Base-by-base conservation (phyloP, 176 grass and related monocot species). In the Oryza glumipatula region DNA sequence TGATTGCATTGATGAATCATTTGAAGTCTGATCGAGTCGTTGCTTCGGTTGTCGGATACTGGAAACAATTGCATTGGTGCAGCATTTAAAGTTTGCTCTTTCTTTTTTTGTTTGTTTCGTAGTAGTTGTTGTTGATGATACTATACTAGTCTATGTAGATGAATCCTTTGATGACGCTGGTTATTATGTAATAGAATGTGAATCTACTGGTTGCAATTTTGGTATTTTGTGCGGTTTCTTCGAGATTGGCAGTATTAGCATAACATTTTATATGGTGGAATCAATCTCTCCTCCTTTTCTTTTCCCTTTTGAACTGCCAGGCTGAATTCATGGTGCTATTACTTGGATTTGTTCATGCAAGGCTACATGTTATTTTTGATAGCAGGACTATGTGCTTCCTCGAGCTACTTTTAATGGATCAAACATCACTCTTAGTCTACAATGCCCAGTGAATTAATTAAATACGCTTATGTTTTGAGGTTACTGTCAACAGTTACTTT, bases 201-300 rank as follows among this genome's bases (percentile, higher is more conserved):
- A 58, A 33, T 45, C 16, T 35, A 26, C 24, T 80, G 43, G 28
- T 24, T 7, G 9, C 22, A 21, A 11, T 77, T 84, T 86, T 81
- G 24, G 80, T 72, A 67, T 72, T 84, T 77, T 85, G 23, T 56
- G 33, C 73, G 39, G 36, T 79, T 43, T 65, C 14, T 74, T 32
- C 17, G 72, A 70, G 80, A 72, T 54, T 49, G 56, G 17, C 19
- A 44, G 64, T 10, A 44, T 44, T 44, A 44, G 32, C 12, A 44
- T 32, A 22, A 21, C 48, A 30, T 58, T 64, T 56, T 82, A 19
- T 82, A 30, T 72, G 19, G 30, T 24, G 13, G 6, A 11, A 16
- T 67, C 63, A 81, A 70, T 30, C 21, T 10, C 11, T 23, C 39
- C 56, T 60, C 14, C 35, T 14, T 17, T 4, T 12, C 6, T 11